These are phyloP conservation scores for Heliamphora exappendiculata DNA, from an alignment of 148 eudicot species.

Conservation along the genomic window DNA sequence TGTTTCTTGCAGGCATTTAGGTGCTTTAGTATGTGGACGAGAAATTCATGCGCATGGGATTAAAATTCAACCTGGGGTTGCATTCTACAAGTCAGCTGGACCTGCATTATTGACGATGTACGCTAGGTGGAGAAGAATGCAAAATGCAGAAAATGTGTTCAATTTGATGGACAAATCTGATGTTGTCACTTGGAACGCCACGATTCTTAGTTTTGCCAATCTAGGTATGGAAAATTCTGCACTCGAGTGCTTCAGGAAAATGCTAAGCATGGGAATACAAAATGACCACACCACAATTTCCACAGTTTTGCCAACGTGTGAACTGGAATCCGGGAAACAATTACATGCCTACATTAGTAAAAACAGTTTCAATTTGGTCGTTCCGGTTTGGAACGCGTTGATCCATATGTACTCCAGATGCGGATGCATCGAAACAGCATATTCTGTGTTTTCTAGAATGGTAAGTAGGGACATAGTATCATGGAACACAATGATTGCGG, in stretches of 20 bases:
- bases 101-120: conserved; percentile 46
- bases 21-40: conserved; percentile 27
- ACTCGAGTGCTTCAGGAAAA: conserved; percentile 25
- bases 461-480: conserved; percentile 30
- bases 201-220: conserved; percentile 28
- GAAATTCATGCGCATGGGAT: conserved; percentile 49
- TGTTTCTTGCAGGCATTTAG: conserved; percentile 38
- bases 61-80: conserved; percentile 12
- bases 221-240: conserved; percentile 27
- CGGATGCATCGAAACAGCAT: conserved; percentile 28
- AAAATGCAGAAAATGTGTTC: conserved; percentile 28
- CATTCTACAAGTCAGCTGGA: conserved; percentile 37
- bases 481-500: conserved; percentile 52
- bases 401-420: conserved; percentile 47
- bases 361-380: conserved; percentile 12
- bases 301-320: conserved; percentile 43
- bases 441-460: conserved; percentile 34
- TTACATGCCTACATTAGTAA: conserved; percentile 33
- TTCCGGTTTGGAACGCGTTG: conserved; percentile 35
- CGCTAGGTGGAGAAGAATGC: conserved; percentile 25
- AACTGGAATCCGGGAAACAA: conserved; percentile 36
- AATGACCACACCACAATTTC: conserved; percentile 35
- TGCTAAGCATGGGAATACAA: conserved; percentile 29
- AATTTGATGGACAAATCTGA: conserved; percentile 41
- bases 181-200: conserved; percentile 46